A percentile compares a stretch with the other conserved stretches of the same genome.
These are phyloP conservation scores for Penicillium aurantiogriseum DNA, from an alignment of 2,329 filamentous ascomycete species.

Conservation along the genomic window DNA sequence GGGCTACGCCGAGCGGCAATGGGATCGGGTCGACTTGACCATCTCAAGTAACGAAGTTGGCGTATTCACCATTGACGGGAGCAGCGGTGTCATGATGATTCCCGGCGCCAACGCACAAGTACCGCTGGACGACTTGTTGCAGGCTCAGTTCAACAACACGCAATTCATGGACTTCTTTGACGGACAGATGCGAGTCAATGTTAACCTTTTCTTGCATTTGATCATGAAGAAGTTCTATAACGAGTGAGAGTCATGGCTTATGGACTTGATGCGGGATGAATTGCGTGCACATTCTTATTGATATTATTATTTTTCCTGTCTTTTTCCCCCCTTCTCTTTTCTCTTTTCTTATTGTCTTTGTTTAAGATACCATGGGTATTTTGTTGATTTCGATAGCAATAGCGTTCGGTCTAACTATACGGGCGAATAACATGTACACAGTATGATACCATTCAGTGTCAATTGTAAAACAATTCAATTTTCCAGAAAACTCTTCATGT, in stretches of 20 bases:
- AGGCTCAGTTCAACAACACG: conserved; percentile 95
- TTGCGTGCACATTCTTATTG: conserved; percentile 19
- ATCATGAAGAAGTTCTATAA: conserved; percentile 98
- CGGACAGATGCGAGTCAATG: conserved; percentile 81
- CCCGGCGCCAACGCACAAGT: conserved; percentile 87
- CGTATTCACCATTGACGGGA: conserved; percentile 88
- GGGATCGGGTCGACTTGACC: conserved; percentile 89
- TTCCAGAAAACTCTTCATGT: background rate
- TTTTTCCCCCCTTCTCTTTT: conserved; percentile 14
- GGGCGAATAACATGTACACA: conserved; percentile 26
- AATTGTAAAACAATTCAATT: conserved; percentile 1
- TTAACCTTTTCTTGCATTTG: conserved; percentile 93
- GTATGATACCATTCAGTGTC: conserved; percentile 13
- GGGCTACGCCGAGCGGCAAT: conserved; percentile 77
- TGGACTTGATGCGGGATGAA: conserved; percentile 25
- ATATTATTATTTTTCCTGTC: conserved; percentile 18
- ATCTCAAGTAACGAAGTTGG: conserved; percentile 93
- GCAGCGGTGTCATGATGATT: conserved; percentile 89
- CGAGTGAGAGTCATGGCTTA: conserved; percentile 35
- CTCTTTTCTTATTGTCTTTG: conserved; percentile 9
- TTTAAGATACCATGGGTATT: conserved; percentile 29
- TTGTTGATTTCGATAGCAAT: conserved; percentile 24
- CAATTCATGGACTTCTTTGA: conserved; percentile 97
- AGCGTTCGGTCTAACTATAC: conserved; percentile 15
- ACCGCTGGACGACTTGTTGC: conserved; percentile 86